Evolutionary conservation across 768 basidiomycete species (phyloP).

Genomic region (Suillus occidentalis): DNA sequence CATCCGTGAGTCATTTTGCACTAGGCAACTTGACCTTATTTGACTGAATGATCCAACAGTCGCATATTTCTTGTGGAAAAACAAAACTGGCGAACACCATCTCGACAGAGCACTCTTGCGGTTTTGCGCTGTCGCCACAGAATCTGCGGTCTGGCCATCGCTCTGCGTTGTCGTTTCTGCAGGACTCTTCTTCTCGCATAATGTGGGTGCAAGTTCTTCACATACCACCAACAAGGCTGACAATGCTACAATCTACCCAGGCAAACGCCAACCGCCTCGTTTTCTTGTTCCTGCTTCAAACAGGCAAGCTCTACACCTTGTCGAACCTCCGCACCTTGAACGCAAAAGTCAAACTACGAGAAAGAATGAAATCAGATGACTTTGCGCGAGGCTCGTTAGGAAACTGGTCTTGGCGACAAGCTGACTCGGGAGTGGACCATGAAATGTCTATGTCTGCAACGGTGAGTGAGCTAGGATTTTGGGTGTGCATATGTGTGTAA

Average conservation of each 20-base stretch:
- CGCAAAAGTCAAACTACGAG: constrained; percentile 28
- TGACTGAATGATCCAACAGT: constrained; percentile 28
- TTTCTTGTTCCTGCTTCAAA: constrained; percentile 49
- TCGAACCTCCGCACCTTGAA: constrained; percentile 31
- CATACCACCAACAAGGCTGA: background rate
- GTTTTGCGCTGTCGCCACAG: constrained; percentile 41
- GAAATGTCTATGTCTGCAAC: background rate
- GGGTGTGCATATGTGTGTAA: background rate
- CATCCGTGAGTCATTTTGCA: constrained; percentile 31
- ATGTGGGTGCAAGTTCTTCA: constrained; percentile 27
- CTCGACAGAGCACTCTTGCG: constrained; percentile 40
- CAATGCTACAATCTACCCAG: background rate
- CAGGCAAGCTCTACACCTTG: constrained; percentile 46
- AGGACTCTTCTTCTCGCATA: constrained; percentile 28
- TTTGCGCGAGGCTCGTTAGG: constrained; percentile 43
- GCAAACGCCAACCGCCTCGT: constrained; percentile 40
- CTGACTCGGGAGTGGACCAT: background rate
- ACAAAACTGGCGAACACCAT: constrained; percentile 31
- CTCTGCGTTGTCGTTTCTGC: constrained; percentile 33
- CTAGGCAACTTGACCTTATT: background rate
- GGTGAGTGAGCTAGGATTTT: background rate
- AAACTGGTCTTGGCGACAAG: constrained; percentile 36
- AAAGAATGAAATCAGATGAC: constrained; percentile 38
- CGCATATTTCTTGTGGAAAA: constrained; percentile 41
- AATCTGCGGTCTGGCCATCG: constrained; percentile 37